Base-by-base conservation (phyloP, 2,329 filamentous ascomycete genomes). In the Torrubiellomyces zombiae region DNA sequence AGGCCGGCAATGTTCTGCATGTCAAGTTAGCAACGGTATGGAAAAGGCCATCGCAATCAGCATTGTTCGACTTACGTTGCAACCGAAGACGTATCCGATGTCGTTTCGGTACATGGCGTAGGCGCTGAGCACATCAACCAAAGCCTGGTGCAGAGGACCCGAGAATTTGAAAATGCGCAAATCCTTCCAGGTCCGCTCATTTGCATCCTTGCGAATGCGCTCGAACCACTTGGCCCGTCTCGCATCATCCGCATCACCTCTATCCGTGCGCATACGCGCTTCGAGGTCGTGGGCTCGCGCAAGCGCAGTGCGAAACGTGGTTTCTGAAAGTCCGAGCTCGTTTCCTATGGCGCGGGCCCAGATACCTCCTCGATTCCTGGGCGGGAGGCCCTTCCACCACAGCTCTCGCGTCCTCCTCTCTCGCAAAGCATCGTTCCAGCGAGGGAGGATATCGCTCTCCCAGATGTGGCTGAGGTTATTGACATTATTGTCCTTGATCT, bases 51-150 rank as follows among this genome's bases (percentile, higher is more conserved):
- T 12, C 9, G 17, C 16, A 18, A 9, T 5, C 18, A 14, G 12
- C 21, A 25, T 9, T 27, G 15, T 16, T n/a, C 15, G 24, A 60
- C 75, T 60, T 48, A 80, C 73, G 43, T 82, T 78, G 36, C 75
- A 78, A 27, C 78, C 77, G 32, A 64, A 61, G 29, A 80, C 63
- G 40, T 82, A 83, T 33, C 79, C 77, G 39, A 86, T 76, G 43
- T 89, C 80, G 36, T 72, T 75, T 32, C 80, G 66, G 49, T 89
- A 89, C 67, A 82, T 77, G 27, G 73, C 63, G 48, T 86, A 86
- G 6, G 80, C 81, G 39, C 72, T 72, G 31, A 86, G 58, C 7
- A 89, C 68, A 42, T 86, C 72, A 11, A 76, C 55, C 16, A 89
- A 55, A 18, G 64, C 60, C 29, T 69, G 56, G 42, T 85, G 68